A percentile compares a stretch with the other conserved stretches of the same genome.
These are phyloP conservation scores for Bryum argenteum DNA, from an alignment of 225 moss, liverwort and hornwort genomes.

Conservation along the genomic window DNA sequence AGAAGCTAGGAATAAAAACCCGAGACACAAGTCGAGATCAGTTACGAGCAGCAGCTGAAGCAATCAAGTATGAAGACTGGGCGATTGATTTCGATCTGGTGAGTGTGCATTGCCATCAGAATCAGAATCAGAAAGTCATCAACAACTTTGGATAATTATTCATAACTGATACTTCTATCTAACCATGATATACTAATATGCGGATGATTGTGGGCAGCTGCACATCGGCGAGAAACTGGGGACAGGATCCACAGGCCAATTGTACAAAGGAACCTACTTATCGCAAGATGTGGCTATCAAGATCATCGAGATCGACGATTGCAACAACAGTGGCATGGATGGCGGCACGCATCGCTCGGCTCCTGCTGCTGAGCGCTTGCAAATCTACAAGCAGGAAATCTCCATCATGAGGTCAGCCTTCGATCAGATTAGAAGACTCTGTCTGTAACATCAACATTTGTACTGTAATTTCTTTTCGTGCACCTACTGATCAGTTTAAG, in stretches of 20 bases:
- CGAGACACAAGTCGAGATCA: slow-evolving; percentile 29
- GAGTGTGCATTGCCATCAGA: slow-evolving; percentile 18
- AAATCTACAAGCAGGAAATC: slow-evolving; percentile 93
- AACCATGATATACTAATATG: neutral
- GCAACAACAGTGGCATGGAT: slow-evolving; percentile 47
- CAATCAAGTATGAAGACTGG: slow-evolving; percentile 89
- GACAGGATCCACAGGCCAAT: slow-evolving; percentile 72
- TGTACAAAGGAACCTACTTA: slow-evolving; percentile 79
- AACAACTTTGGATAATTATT: too few relatives aligned
- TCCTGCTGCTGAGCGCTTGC: slow-evolving; percentile 69
- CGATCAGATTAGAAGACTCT: neutral
- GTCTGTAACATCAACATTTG: too few relatives aligned
- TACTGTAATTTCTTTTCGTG: too few relatives aligned
- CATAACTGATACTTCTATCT: too few relatives aligned
- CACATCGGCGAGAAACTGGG: slow-evolving; percentile 77
- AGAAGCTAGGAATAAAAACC: slow-evolving; percentile 37
- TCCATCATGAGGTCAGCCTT: slow-evolving; percentile 82
- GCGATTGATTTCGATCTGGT: slow-evolving; percentile 76
- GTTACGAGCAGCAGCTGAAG: slow-evolving; percentile 68
- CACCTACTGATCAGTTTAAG: neutral
- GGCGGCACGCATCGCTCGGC: slow-evolving; percentile 55
- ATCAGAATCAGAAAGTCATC: too few relatives aligned
- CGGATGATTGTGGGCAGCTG: slow-evolving; percentile 52
- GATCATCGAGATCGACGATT: slow-evolving; percentile 70
- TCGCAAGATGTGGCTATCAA: slow-evolving; percentile 92